A percentile compares a stretch with the other conserved stretches of the same genome.
These are phyloP conservation scores for Aspergillus flavus DNA, from an alignment of 2,329 filamentous ascomycete genomes.

Conservation along the genomic window DNA sequence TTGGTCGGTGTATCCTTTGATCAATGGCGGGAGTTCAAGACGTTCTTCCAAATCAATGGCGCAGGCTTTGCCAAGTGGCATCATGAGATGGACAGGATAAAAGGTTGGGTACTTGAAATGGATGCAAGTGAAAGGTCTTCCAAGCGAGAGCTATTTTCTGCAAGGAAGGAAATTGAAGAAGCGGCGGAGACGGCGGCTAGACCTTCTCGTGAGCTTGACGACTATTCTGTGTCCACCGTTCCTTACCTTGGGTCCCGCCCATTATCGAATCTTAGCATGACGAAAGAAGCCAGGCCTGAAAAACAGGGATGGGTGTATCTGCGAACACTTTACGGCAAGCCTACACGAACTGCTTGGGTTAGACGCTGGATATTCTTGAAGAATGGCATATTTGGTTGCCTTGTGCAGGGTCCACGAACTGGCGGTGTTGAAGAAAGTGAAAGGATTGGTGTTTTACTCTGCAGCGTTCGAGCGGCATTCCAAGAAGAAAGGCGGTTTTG, in stretches of 20 bases:
- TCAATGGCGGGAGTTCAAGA: conserved; percentile 83
- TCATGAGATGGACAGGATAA: conserved; percentile 84
- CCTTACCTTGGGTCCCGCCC: conserved; percentile 76
- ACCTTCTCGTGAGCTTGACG: conserved; percentile 88
- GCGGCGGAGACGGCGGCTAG: conserved; percentile 69
- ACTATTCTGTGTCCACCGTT: conserved; percentile 87
- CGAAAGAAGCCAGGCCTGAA: conserved; percentile 58
- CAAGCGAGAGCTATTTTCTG: conserved; percentile 75
- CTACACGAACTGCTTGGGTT: conserved; percentile 85
- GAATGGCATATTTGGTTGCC: conserved; percentile 93
- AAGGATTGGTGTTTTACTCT: conserved; percentile 91
- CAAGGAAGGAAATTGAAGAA: conserved; percentile 81
- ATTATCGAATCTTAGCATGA: conserved; percentile 64
- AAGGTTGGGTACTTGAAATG: conserved; percentile 93
- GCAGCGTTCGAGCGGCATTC: conserved; percentile 86
- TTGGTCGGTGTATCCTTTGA: conserved; percentile 83
- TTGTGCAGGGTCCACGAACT: conserved; percentile 77
- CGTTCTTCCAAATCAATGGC: conserved; percentile 66
- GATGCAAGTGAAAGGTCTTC: conserved; percentile 84
- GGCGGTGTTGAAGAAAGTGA: conserved; percentile 92
- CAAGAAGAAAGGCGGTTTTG: conserved; percentile 94
- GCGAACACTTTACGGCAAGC: conserved; percentile 80
- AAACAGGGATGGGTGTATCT: conserved; percentile 96
- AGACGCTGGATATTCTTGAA: conserved; percentile 95
- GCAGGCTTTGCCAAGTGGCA: conserved; percentile 67